A percentile compares a stretch with the other conserved stretches of the same genome.
Evolutionary conservation across 345 rosid genomes (phyloP).

Genomic region (Balakata baccata): DNA sequence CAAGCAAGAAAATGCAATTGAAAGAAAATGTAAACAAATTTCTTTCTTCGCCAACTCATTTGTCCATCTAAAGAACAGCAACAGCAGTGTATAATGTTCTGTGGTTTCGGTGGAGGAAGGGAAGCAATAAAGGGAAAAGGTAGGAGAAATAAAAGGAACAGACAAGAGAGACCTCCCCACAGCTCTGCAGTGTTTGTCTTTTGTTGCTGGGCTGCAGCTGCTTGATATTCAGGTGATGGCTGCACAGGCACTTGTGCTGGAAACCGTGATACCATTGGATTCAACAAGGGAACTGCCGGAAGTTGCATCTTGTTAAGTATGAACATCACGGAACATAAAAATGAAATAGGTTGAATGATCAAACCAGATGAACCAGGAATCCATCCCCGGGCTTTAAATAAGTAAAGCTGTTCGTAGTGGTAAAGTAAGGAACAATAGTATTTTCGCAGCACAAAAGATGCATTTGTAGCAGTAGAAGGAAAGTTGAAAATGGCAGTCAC

Average conservation of each 20-base stretch:
- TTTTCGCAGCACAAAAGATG: conserved; percentile 90
- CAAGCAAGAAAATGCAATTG: not conserved
- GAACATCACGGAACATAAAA: not conserved
- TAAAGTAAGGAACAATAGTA: conserved; percentile 76
- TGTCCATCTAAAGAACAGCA: not conserved
- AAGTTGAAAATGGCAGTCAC: conserved; percentile 92
- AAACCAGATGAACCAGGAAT: conserved; percentile 48
- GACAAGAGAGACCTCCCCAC: conserved; percentile 45
- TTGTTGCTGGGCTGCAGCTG: conserved; percentile 45
- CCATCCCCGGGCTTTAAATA: conserved; percentile 54
- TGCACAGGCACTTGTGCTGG: conserved; percentile 43
- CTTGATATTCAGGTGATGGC: conserved; percentile 45
- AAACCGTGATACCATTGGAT: conserved; percentile 30
- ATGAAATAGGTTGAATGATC: conserved; percentile 2
- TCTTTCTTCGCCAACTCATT: not conserved
- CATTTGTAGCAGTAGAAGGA: conserved; percentile 96
- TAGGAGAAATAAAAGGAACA: not conserved
- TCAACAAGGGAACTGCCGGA: conserved; percentile 52
- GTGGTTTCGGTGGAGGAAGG: too few relatives aligned
- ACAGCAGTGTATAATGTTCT: not conserved
- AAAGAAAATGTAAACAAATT: not conserved
- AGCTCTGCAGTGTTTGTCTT: conserved; percentile 34
- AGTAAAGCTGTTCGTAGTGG: conserved; percentile 79
- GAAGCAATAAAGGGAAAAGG: not conserved
- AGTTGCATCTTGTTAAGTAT: conserved; percentile 2